These are phyloP conservation scores for Didymella lethalis DNA, from an alignment of 2,329 filamentous ascomycete genomes.

Conservation along the genomic window DNA sequence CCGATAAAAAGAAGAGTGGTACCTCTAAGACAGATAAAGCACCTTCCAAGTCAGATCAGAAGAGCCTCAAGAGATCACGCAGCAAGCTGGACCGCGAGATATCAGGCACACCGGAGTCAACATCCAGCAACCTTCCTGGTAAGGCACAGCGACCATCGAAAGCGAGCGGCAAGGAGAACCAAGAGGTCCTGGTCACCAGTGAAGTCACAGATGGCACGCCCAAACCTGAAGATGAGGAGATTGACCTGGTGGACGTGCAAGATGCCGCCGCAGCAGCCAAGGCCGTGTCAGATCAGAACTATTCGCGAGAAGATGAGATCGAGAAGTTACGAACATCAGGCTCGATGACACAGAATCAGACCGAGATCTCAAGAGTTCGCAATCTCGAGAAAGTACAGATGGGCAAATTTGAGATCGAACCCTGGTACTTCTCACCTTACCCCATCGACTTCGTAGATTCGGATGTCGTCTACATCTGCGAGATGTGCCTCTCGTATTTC, in stretches of 20 bases:
- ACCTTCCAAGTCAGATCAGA: constrained; percentile 55
- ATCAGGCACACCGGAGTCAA: constrained; percentile 63
- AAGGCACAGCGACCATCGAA: constrained; percentile 61
- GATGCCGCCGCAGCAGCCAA: constrained; percentile 62
- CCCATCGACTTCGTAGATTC: constrained; percentile 86
- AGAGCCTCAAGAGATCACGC: constrained; percentile 57
- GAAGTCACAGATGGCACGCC: constrained; percentile 60
- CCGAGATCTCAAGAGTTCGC: constrained; percentile 93
- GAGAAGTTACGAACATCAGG: constrained; percentile 94
- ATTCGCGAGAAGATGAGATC: constrained; percentile 88
- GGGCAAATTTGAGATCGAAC: constrained; percentile 88
- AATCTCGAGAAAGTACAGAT: constrained; percentile 96
- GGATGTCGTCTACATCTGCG: constrained; percentile 94
- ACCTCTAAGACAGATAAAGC: constrained; percentile 54
- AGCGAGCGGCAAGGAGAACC: constrained; percentile 68
- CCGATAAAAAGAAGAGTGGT: constrained; percentile 80
- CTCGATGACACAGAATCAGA: constrained; percentile 98
- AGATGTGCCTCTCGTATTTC: constrained; percentile 94
- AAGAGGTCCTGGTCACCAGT: constrained; percentile 57
- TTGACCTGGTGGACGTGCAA: constrained; percentile 61
- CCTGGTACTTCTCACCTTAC: constrained; percentile 99
- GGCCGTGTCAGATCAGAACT: constrained; percentile 62
- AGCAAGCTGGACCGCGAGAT: constrained; percentile 61
- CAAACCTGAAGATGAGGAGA: constrained; percentile 60
- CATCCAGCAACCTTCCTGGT: constrained; percentile 58